phyloP scores from a whole-genome alignment of 2,329 filamentous ascomycete species.

The Allantophomopsis cytisporea region DNA sequence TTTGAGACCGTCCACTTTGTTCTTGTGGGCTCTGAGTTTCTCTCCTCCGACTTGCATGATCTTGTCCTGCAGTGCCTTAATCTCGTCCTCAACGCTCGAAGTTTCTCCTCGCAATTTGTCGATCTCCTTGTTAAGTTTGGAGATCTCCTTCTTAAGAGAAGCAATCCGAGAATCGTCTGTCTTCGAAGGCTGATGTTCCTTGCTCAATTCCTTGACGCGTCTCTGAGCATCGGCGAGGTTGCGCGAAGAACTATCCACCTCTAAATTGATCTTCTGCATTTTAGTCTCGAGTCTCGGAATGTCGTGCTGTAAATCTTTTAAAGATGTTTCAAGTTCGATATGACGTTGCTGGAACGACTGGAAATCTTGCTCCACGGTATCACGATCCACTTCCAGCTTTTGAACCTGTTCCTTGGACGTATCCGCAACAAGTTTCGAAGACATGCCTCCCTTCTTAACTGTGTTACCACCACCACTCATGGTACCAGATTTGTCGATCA shows the following conservation, averaged over 20 bases:
- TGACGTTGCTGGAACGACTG: slow-evolving; percentile 76
- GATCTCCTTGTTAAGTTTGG: slow-evolving; percentile 62
- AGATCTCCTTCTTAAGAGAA: slow-evolving; percentile 65
- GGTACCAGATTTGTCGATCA: slow-evolving; percentile 96
- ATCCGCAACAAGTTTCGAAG: slow-evolving; percentile 82
- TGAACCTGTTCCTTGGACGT: slow-evolving; percentile 77
- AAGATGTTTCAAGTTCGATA: slow-evolving; percentile 59
- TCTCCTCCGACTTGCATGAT: slow-evolving; percentile 98
- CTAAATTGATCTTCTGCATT: slow-evolving; percentile 81
- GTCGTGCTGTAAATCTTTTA: slow-evolving; percentile 61
- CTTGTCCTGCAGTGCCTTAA: slow-evolving; percentile 84
- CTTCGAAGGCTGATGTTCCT: slow-evolving; percentile 69
- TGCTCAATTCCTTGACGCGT: slow-evolving; percentile 71
- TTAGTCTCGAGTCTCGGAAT: slow-evolving; percentile 79
- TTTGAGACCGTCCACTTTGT: slow-evolving; percentile 80
- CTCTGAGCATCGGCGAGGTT: slow-evolving; percentile 77
- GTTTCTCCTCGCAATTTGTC: slow-evolving; percentile 72
- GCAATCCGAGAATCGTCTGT: slow-evolving; percentile 63
- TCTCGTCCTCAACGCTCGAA: slow-evolving; percentile 82
- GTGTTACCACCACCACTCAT: slow-evolving; percentile 95
- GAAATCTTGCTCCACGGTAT: slow-evolving; percentile 72
- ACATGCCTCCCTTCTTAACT: slow-evolving; percentile 89
- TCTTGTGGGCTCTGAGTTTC: slow-evolving; percentile 77
- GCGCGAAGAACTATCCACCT: slow-evolving; percentile 73
- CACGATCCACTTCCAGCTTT: slow-evolving; percentile 78